Percentiles rank a stretch among this genome's conserved stretches.
These are phyloP conservation scores for Rubia tinctorum DNA, from an alignment of 305 asterid species.

Conservation along the genomic window DNA sequence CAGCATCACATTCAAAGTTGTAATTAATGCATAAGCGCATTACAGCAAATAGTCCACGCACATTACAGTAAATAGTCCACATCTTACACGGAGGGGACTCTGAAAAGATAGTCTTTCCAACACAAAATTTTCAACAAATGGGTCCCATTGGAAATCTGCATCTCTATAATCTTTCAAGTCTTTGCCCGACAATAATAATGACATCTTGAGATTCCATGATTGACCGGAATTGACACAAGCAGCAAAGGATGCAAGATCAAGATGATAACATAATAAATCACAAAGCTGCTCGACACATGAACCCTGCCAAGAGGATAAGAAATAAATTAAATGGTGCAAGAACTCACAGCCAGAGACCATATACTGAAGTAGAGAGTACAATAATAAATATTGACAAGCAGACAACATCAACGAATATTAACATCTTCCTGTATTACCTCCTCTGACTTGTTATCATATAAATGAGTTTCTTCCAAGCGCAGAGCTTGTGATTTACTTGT, in stretches of 20 bases:
- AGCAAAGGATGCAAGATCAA: slow-evolving; percentile 95
- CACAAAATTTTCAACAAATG: slow-evolving; percentile 96
- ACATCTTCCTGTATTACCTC: slow-evolving; percentile 46
- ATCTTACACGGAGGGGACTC: slow-evolving; percentile 94
- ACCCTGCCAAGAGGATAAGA: slow-evolving; percentile 53
- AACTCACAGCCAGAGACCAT: neutral
- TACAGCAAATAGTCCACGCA: neutral
- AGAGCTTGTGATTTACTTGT: slow-evolving; percentile 90
- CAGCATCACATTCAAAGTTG: neutral
- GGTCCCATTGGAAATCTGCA: slow-evolving; percentile 65
- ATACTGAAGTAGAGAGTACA: neutral
- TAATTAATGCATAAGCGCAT: neutral
- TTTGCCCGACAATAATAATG: slow-evolving; percentile 73
- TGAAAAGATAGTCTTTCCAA: slow-evolving; percentile 91
- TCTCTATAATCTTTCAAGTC: slow-evolving; percentile 38
- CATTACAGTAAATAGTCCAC: neutral
- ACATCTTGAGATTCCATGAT: slow-evolving; percentile 87
- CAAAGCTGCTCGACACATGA: slow-evolving; percentile 90
- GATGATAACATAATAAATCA: slow-evolving; percentile 88
- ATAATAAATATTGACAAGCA: neutral
- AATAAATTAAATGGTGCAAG: slow-evolving; percentile 18
- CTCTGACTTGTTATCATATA: slow-evolving; percentile 56
- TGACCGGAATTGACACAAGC: slow-evolving; percentile 90
- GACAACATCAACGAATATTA: neutral
- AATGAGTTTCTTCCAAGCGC: slow-evolving; percentile 76